Evolutionary conservation across 2,329 filamentous ascomycete genomes (phyloP).

Genomic region (Aspergillus udagawae): DNA sequence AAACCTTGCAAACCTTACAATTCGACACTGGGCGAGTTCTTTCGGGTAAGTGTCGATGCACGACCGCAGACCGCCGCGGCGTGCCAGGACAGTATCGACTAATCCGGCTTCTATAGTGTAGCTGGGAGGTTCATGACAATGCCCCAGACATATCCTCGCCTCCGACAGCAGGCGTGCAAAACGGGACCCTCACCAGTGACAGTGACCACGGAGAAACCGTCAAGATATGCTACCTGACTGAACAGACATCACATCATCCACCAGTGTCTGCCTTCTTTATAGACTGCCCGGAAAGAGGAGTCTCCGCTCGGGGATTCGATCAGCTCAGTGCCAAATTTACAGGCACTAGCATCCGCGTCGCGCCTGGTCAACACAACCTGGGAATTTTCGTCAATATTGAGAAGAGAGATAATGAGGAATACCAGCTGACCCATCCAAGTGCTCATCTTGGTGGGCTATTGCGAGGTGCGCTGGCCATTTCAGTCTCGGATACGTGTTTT

Average conservation of each 20-base stretch:
- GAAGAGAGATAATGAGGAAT: slow-evolving; percentile 78
- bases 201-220: slow-evolving; percentile 50
- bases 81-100: background rate
- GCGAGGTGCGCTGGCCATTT: slow-evolving; percentile 81
- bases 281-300: slow-evolving; percentile 84
- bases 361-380: slow-evolving; percentile 86
- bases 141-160: slow-evolving; percentile 57
- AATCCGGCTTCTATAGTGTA: slow-evolving; percentile 58
- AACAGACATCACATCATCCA: slow-evolving; percentile 96
- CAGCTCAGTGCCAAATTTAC: slow-evolving; percentile 98
- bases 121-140: slow-evolving; percentile 86
- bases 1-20: slow-evolving; percentile 99
- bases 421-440: slow-evolving; percentile 91
- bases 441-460: slow-evolving; percentile 86
- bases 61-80: background rate
- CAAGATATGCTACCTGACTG: slow-evolving; percentile 88
- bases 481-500: slow-evolving; percentile 84
- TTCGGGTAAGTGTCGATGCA: slow-evolving; percentile 60
- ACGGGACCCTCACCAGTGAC: slow-evolving; percentile 30
- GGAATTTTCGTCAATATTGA: slow-evolving; percentile 91
- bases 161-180: slow-evolving; percentile 29
- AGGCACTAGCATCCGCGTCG: slow-evolving; percentile 86
- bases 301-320: slow-evolving; percentile 85
- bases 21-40: slow-evolving; percentile 94
- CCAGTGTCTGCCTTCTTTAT: slow-evolving; percentile 95